These are phyloP conservation scores for Fraxinus dipetala DNA, from an alignment of 305 asterid species.

Conservation along the genomic window DNA sequence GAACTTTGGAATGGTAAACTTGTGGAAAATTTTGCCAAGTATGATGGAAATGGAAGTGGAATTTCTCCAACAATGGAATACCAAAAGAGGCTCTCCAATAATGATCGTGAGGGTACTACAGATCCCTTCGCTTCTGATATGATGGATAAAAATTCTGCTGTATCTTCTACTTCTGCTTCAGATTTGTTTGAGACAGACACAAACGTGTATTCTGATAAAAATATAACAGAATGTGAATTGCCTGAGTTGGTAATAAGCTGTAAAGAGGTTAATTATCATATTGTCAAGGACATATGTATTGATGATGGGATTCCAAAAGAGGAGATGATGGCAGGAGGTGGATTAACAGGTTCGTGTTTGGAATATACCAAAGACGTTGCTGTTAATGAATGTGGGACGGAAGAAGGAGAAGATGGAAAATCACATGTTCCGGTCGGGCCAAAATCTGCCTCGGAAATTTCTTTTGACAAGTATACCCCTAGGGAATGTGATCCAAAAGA, in stretches of 20 bases:
- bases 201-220: constrained; percentile 39
- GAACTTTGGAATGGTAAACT: constrained; percentile 15
- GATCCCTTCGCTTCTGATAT: constrained; percentile 28
- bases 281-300: constrained; percentile 55
- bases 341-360: constrained; percentile 13
- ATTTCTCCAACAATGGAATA: constrained; percentile 23
- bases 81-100: constrained; percentile 16
- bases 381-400: constrained; percentile 24
- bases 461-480: constrained; percentile 17
- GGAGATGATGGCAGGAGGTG: constrained; percentile 11
- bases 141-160: constrained; percentile 20
- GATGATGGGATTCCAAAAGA: constrained; percentile 54
- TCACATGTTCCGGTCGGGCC: constrained; percentile 26
- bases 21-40: not conserved
- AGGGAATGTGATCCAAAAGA: constrained; percentile 20
- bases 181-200: constrained; percentile 27
- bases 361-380: constrained; percentile 10
- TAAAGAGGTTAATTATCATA: constrained; percentile 37
- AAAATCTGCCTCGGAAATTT: constrained; percentile 23
- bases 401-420: constrained; percentile 24
- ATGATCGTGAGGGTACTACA: constrained; percentile 19
- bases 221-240: constrained; percentile 38
- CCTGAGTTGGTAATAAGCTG: constrained; percentile 48
- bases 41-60: constrained; percentile 3
- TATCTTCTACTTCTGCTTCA: constrained; percentile 19